Evolutionary conservation across 2,329 filamentous ascomycete genomes (phyloP).

Genomic region (Fusarium pininemorale): DNA sequence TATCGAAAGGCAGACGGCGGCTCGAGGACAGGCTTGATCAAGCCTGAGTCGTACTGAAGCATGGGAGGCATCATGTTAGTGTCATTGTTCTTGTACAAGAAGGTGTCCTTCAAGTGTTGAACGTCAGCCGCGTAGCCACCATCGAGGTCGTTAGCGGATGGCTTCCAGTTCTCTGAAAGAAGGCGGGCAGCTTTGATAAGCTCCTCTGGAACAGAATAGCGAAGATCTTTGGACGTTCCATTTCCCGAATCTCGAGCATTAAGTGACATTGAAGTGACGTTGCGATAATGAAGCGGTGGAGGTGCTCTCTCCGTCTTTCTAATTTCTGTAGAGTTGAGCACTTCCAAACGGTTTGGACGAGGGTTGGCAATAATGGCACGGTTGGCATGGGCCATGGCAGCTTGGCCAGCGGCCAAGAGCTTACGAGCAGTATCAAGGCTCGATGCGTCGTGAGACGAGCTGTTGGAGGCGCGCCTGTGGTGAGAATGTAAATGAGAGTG

Average conservation of each 20-base stretch:
- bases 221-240: neutral
- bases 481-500: neutral
- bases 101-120: neutral
- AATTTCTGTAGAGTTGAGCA: neutral
- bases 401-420: neutral
- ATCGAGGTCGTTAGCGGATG: neutral
- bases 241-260: neutral
- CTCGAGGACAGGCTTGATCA: neutral
- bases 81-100: neutral
- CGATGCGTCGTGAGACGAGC: neutral
- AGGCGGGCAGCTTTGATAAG: neutral
- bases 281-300: neutral
- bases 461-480: neutral
- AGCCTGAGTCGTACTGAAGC: neutral
- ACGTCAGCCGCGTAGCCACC: neutral
- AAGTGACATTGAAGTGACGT: neutral
- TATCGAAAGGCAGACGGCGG: neutral
- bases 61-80: neutral
- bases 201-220: neutral
- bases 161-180: neutral
- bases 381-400: conserved; percentile 1
- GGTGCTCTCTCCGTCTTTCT: neutral
- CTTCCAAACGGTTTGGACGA: neutral
- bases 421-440: neutral
- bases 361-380: neutral